These are phyloP conservation scores for Neurospora sp. DNA, from an alignment of 495 filamentous ascomycete genomes.

Conservation along the genomic window DNA sequence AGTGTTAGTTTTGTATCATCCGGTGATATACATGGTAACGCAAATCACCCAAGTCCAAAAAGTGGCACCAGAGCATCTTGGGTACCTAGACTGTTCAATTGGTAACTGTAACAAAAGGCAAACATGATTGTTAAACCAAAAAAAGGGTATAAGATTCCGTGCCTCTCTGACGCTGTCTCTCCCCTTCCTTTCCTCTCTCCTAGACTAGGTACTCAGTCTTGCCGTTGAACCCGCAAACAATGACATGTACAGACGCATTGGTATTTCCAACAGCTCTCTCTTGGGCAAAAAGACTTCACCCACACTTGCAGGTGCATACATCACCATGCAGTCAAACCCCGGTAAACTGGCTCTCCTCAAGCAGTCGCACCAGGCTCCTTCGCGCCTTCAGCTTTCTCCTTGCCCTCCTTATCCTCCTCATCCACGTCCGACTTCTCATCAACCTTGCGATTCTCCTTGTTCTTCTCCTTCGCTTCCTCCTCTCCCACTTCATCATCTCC, in stretches of 20 bases:
- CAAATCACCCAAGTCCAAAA: not conserved
- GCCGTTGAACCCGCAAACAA: not conserved
- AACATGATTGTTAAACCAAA: not conserved
- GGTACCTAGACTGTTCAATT: not conserved
- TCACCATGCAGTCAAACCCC: not conserved
- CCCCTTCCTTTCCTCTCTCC: not conserved
- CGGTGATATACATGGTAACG: not conserved
- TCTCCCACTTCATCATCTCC: not conserved
- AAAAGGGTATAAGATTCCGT: not conserved
- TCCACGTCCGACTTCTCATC: not conserved
- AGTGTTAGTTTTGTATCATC: not conserved
- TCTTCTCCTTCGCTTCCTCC: not conserved
- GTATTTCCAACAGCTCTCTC: not conserved
- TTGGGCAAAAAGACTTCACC: not conserved
- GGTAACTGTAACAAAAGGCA: not conserved
- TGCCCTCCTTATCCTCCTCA: not conserved
- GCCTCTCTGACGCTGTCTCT: not conserved
- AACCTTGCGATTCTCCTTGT: not conserved
- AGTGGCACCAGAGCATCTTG: not conserved
- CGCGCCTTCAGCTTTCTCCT: not conserved
- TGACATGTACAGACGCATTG: not conserved
- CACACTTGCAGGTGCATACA: not conserved
- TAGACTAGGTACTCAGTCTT: not conserved
- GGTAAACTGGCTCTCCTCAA: not conserved
- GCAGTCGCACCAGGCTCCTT: not conserved